phyloP scores from a whole-genome alignment of 2,329 filamentous ascomycete species.

The Tolypocladium cylindrosporum region DNA sequence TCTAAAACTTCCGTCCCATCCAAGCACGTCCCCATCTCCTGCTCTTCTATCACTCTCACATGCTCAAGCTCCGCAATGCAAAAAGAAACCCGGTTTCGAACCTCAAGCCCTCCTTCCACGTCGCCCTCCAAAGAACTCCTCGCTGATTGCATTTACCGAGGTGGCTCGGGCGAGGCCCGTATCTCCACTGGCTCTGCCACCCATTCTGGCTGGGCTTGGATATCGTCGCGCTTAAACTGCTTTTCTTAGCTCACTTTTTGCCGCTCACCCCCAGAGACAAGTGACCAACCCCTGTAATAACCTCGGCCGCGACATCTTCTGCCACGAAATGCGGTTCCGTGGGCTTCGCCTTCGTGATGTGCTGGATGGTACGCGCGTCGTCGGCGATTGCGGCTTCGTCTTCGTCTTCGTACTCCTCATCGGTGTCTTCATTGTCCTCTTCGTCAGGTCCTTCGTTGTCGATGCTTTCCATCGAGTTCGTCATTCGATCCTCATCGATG shows the following conservation, averaged over 20 bases:
- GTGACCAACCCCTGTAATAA: slow-evolving; percentile 50
- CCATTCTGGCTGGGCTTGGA: slow-evolving; percentile 5
- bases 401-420: slow-evolving; percentile 15
- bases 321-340: slow-evolving; percentile 14
- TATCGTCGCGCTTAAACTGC: slow-evolving; percentile 6
- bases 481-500: slow-evolving; percentile 26
- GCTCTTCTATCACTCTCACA: neutral
- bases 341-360: slow-evolving; percentile 5
- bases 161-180: slow-evolving; percentile 8
- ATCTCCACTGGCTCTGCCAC: slow-evolving; percentile 17
- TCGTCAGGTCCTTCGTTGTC: slow-evolving; percentile 24
- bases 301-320: slow-evolving; percentile 42
- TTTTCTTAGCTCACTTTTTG: slow-evolving; percentile 19
- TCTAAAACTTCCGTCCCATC: neutral
- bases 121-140: neutral
- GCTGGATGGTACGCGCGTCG: slow-evolving; percentile 4
- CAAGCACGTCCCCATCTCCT: neutral
- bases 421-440: slow-evolving; percentile 31
- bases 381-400: slow-evolving; percentile 12
- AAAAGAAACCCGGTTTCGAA: neutral
- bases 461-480: slow-evolving; percentile 29
- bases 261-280: slow-evolving; percentile 34
- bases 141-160: neutral
- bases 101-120: neutral
- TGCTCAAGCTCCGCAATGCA: neutral